Conservation (phyloP, 164 flowering plant species). For the Tinospora cordifolia region DNA sequence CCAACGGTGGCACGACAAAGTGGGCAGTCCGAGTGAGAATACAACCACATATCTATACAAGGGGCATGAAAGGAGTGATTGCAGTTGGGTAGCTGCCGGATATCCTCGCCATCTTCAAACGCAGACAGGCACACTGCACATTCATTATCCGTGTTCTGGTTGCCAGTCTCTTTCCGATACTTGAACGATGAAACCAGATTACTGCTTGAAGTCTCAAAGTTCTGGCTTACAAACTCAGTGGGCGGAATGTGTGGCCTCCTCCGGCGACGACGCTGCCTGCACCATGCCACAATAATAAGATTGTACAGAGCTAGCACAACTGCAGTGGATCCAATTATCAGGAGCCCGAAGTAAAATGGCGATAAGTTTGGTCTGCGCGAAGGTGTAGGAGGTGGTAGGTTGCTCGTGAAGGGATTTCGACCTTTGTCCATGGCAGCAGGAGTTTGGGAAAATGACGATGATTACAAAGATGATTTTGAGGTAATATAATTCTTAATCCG, state of each 20-base stretch:
- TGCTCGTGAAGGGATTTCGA: neutral
- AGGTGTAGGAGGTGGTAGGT: constrained; percentile 18
- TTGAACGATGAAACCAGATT: constrained; percentile 3
- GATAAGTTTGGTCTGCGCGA: constrained; percentile 20
- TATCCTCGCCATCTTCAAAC: constrained; percentile 33
- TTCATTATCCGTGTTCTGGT: constrained; percentile 8
- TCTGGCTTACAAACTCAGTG: constrained; percentile 3
- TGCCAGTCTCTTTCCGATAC: constrained; percentile 6
- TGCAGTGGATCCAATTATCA: constrained; percentile 38
- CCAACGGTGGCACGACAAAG: constrained; percentile 29
- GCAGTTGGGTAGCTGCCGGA: constrained; percentile 27
- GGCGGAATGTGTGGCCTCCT: constrained; percentile 1
- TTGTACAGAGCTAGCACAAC: constrained; percentile 36
- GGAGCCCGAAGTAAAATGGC: constrained; percentile 46
- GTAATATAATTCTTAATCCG: neutral
- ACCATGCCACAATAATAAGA: constrained; percentile 35
- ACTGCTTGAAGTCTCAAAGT: neutral
- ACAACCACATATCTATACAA: constrained; percentile 45
- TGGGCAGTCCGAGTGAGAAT: constrained; percentile 37
- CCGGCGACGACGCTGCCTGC: constrained; percentile 14
- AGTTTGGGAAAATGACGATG: neutral
- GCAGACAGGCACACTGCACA: constrained; percentile 35
- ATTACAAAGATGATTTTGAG: constrained; percentile 8
- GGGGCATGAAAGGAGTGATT: constrained; percentile 32
- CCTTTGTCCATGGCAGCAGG: neutral